Percentiles rank a stretch among this genome's conserved stretches.
These are phyloP conservation scores for Avena insularis DNA, from an alignment of 176 grass and related monocot species.

Conservation along the genomic window DNA sequence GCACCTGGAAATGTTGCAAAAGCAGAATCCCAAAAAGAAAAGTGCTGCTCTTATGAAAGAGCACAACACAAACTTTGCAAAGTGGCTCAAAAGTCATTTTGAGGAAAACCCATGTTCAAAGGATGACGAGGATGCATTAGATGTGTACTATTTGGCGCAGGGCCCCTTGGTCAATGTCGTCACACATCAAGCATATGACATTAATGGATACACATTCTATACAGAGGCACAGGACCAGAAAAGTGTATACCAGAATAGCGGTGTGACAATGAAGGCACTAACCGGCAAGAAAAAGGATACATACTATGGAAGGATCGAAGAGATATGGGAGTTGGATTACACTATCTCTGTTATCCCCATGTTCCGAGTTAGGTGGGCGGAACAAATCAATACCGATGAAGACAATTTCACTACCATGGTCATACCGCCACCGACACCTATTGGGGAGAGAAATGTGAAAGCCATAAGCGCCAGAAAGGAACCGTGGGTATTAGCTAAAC, in stretches of 20 bases:
- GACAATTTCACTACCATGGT: neutral
- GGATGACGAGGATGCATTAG: neutral
- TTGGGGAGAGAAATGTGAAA: neutral
- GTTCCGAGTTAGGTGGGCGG: neutral
- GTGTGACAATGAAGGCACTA: neutral
- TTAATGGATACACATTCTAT: neutral
- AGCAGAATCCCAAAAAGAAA: neutral
- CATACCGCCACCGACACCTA: neutral
- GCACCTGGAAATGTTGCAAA: neutral
- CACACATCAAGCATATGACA: neutral
- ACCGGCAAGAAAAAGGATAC: neutral
- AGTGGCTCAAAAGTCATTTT: neutral
- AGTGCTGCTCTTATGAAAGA: neutral
- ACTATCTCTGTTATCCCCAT: neutral
- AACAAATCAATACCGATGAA: neutral
- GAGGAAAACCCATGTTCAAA: neutral
- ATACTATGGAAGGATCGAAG: neutral
- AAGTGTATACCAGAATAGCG: neutral
- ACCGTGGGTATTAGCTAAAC: neutral
- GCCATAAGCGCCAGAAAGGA: neutral
- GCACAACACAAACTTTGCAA: conserved; percentile 1
- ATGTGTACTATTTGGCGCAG: neutral
- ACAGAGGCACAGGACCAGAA: neutral
- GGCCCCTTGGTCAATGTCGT: neutral
- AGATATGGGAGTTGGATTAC: neutral